Conservation (phyloP, 164 flowering plant species). For the Vitis riparia region DNA sequence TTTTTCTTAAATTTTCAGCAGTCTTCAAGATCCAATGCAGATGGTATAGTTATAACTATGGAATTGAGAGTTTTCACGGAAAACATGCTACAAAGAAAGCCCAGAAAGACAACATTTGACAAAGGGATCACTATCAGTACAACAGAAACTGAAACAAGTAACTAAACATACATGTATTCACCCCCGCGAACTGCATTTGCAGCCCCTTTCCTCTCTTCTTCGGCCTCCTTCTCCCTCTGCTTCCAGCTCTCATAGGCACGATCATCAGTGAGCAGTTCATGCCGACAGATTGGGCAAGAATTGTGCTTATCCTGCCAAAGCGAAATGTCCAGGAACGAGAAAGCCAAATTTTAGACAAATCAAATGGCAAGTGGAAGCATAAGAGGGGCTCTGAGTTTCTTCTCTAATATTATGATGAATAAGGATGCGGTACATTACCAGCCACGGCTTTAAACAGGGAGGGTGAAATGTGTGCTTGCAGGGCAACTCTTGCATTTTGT, state of each 20-base stretch:
- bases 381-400: background rate
- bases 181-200: constrained; percentile 97
- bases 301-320: constrained; percentile 81
- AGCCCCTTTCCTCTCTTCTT: constrained; percentile 91
- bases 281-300: constrained; percentile 90
- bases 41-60: background rate
- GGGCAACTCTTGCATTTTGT: constrained; percentile 92
- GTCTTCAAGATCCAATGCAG: no score
- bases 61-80: background rate
- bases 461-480: constrained; percentile 96
- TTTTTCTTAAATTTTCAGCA: no score
- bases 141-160: background rate
- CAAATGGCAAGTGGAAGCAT: background rate
- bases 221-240: constrained; percentile 88
- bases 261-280: constrained; percentile 90
- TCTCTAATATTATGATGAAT: background rate
- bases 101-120: background rate
- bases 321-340: background rate
- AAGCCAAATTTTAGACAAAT: no score
- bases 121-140: background rate
- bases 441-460: constrained; percentile 94
- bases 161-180: constrained; percentile 89
- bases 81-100: background rate
- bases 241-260: constrained; percentile 88
- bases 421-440: constrained; percentile 41